A percentile compares a stretch with the other conserved stretches of the same genome.
Conservation (phyloP, 768 basidiomycete genomes). For the Ramaria sp. region DNA sequence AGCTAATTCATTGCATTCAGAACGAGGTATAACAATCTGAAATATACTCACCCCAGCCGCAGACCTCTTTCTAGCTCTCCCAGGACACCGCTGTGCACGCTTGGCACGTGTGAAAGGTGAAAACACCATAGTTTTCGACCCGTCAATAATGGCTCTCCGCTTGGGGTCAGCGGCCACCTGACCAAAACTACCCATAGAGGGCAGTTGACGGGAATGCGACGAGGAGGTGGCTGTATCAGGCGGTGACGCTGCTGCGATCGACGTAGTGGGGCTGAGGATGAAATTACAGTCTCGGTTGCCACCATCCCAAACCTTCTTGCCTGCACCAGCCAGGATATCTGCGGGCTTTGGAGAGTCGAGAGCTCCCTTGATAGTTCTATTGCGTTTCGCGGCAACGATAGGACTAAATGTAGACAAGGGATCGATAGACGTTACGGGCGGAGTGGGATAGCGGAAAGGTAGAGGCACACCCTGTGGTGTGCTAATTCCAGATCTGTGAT, state of each 20-base stretch:
- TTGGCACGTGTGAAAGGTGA: conserved; percentile 8
- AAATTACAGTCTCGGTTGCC: conserved; percentile 17
- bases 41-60: conserved; percentile 8
- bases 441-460: conserved; percentile 48
- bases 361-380: conserved; percentile 19
- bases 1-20: not conserved
- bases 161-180: conserved; percentile 1
- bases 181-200: conserved; percentile 6
- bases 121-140: conserved; percentile 1
- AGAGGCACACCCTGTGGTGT: conserved; percentile 55
- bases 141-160: conserved; percentile 4
- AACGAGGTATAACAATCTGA: not conserved
- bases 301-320: conserved; percentile 41
- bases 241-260: not conserved
- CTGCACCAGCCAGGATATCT: conserved; percentile 49
- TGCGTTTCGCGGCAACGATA: conserved; percentile 20
- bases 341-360: conserved; percentile 42
- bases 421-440: conserved; percentile 43
- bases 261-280: not conserved
- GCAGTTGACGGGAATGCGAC: not conserved
- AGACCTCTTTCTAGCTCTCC: conserved; percentile 7
- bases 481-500: conserved; percentile 61
- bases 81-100: not conserved
- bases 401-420: conserved; percentile 68
- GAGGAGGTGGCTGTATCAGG: not conserved